phyloP scores from a whole-genome alignment of 805 yeast genomes.

The Novakomyces olei region DNA sequence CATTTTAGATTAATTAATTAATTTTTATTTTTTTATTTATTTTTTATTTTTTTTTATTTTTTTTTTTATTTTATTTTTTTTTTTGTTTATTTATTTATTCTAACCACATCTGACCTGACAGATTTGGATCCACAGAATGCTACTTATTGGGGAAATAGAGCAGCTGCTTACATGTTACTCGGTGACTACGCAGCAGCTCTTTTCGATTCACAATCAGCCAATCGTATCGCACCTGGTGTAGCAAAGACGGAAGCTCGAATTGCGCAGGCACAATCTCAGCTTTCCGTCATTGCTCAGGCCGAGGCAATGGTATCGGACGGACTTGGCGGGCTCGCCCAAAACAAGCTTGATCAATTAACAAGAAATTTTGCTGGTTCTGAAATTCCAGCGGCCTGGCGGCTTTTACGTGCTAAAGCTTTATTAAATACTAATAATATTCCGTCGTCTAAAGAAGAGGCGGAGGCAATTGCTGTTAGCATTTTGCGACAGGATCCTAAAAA shows the following conservation, averaged over 20 bases:
- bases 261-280: constrained; percentile 15
- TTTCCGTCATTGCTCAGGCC: constrained; percentile 17
- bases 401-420: constrained; percentile 8
- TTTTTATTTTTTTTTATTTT: too few species aligned
- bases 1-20: too few species aligned
- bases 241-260: constrained; percentile 17
- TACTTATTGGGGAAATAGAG: constrained; percentile 18
- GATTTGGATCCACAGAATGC: constrained; percentile 17
- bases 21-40: too few species aligned
- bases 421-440: constrained; percentile 9
- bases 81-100: too few species aligned
- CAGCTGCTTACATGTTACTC: constrained; percentile 19
- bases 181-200: constrained; percentile 16
- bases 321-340: constrained; percentile 16
- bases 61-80: too few species aligned
- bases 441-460: too few species aligned
- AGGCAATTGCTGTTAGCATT: constrained; percentile 16
- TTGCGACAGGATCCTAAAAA: constrained; percentile 18
- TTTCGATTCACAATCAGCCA: constrained; percentile 15
- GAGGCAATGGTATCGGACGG: constrained; percentile 14
- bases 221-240: constrained; percentile 14
- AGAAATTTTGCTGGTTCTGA: constrained; percentile 17
- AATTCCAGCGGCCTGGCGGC: constrained; percentile 17
- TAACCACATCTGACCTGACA: too few species aligned
- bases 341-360: constrained; percentile 19